Conservation (phyloP, 306 rosid genomes). For the Sophora flavescens region DNA sequence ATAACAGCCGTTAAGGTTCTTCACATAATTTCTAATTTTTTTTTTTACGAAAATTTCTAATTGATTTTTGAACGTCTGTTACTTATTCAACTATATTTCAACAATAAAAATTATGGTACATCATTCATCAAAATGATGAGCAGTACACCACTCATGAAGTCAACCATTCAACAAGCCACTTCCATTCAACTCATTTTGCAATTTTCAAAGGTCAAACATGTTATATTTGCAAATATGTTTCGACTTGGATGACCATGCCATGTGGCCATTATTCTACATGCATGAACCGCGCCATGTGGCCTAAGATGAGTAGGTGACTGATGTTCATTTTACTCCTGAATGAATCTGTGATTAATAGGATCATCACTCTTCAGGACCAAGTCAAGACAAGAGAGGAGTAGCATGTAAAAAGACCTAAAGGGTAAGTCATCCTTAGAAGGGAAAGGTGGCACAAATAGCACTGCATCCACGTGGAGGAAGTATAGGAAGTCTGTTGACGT, state of each 20-base stretch:
- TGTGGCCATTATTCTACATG: background rate
- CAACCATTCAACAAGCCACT: too few relatives aligned
- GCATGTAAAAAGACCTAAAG: background rate
- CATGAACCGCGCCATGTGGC: background rate
- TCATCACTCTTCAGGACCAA: background rate
- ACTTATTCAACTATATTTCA: background rate
- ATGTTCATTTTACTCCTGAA: constrained; percentile 1
- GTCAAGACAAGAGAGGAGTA: background rate
- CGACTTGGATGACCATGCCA: background rate
- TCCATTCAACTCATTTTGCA: too few relatives aligned
- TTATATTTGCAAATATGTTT: too few relatives aligned
- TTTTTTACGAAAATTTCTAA: too few relatives aligned
- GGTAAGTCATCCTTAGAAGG: background rate
- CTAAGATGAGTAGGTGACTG: too few relatives aligned
- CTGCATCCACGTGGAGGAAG: background rate
- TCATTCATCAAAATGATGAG: too few relatives aligned
- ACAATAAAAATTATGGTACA: too few relatives aligned
- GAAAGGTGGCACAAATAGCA: constrained; percentile 4
- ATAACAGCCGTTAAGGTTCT: too few relatives aligned
- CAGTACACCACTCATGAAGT: too few relatives aligned
- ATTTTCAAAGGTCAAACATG: too few relatives aligned
- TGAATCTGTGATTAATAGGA: background rate
- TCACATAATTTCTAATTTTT: background rate
- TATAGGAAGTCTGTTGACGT: too few relatives aligned
- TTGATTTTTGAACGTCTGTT: background rate